phyloP scores from a whole-genome alignment of 495 filamentous ascomycete genomes.

The Cryomyces minteri region DNA sequence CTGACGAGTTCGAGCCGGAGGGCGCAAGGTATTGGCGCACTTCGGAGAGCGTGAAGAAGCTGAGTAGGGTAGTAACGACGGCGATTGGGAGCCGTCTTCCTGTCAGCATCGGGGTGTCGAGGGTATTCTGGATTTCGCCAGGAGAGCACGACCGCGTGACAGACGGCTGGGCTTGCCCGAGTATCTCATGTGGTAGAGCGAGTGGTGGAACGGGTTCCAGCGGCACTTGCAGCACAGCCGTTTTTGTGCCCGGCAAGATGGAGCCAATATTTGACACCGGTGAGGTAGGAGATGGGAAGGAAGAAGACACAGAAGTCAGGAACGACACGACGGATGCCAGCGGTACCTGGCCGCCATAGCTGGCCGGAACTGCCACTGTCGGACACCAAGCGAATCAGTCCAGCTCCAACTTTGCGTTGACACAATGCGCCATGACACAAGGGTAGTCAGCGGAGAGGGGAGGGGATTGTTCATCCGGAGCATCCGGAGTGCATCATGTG shows the following conservation, averaged over 20 bases:
- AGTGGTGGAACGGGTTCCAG: background rate
- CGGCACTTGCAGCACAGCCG: background rate
- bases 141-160: background rate
- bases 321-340: background rate
- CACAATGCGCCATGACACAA: too few species aligned
- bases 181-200: background rate
- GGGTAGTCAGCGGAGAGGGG: too few species aligned
- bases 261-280: background rate
- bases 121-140: background rate
- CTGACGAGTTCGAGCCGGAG: constrained; percentile 16
- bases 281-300: constrained; percentile 7
- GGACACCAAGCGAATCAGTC: too few species aligned
- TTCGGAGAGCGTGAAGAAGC: constrained; percentile 7
- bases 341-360: constrained; percentile 10
- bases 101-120: background rate
- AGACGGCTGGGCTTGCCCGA: background rate
- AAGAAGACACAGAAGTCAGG: background rate
- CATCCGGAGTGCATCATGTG: too few species aligned
- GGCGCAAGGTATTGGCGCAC: background rate
- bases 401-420: too few species aligned
- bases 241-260: background rate
- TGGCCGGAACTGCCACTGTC: constrained; percentile 1
- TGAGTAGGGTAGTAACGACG: background rate
- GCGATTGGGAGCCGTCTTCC: background rate
- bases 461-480: too few species aligned